Base-by-base conservation (phyloP, 1,139 yeast species). In the Candida dubliniensis region DNA sequence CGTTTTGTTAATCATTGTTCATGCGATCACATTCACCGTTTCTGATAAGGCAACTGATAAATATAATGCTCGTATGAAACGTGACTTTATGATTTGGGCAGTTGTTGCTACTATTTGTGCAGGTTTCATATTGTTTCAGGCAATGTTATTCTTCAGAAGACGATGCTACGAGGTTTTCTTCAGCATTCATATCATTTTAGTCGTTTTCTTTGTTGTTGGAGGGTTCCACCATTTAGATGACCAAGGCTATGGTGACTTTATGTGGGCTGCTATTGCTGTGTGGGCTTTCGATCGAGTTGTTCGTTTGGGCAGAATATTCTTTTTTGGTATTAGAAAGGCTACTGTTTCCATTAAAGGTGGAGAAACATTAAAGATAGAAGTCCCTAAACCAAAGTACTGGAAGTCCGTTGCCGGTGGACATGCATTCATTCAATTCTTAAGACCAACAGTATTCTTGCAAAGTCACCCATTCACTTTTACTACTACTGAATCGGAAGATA, bases 341-440 rank as follows among this genome's bases (percentile, higher is more conserved):
- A 53, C 54, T 4, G 64, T 72, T 13, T 54, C 63, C 11, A 55
- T 74, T 32, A 50, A 68, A 37, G 63, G 69, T 1, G 67, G 63
- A 31, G 75, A 71, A 50, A 69, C 76, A 2, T 57, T 74, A 25
- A 65, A 66, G 51, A 63, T 74, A 2, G 59, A 61, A 4, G 61
- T 73, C 8, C 73, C 74, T 1, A 67, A 61, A 38, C 74, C 76
- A 24, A 53, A 46, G 6, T 58, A 57, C 45, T 73, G 76, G 76
- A 59, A 61, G 29, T 57, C 71, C 1, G 56, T 62, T 37, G 74
- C 77, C 3, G 81, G 80, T 34, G 75, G 77, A 3, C 78, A 74
- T 53, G 79, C 78, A 61, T 79, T 71, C 47, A 61, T 79, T 30
- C 70, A 76, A 51, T 77, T 79, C 54, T 45, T 75, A 18, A 58